Conservation (phyloP, 176 grass and related monocot genomes). For the Miscanthus lutarioriparius region DNA sequence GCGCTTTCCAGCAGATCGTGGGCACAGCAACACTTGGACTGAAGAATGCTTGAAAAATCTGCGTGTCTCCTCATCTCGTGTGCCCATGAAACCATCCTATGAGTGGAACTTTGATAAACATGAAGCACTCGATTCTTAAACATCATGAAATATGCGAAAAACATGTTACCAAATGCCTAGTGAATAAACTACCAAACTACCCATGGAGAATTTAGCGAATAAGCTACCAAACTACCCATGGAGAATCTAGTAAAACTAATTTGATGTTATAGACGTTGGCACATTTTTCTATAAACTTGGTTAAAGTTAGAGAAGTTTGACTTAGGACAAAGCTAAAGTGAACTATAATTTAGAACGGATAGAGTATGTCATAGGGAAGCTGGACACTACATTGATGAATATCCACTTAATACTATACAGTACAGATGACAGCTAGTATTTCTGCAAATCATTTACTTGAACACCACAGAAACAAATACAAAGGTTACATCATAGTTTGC, state of each 20-base stretch:
- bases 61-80: constrained; percentile 71
- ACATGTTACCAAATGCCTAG: background rate
- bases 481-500: constrained; percentile 24
- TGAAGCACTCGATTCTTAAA: constrained; percentile 13
- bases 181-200: background rate
- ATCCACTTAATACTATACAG: constrained; percentile 13
- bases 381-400: background rate
- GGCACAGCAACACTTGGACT: constrained; percentile 75
- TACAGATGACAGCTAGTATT: background rate
- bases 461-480: background rate
- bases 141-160: constrained; percentile 23
- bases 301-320: background rate
- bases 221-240: too few relatives aligned
- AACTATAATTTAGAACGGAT: background rate
- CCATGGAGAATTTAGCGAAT: too few relatives aligned
- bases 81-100: constrained; percentile 76
- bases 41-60: constrained; percentile 97
- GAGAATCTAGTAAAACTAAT: background rate
- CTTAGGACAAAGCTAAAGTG: background rate
- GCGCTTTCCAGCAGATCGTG: constrained; percentile 71
- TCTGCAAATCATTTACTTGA: constrained; percentile 1
- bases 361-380: background rate
- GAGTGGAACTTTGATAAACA: constrained; percentile 25
- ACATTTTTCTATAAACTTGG: background rate
- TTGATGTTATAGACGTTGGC: background rate